A percentile compares a stretch with the other conserved stretches of the same genome.
Conservation (phyloP, 768 basidiomycete genomes). For the Collybia sordida region DNA sequence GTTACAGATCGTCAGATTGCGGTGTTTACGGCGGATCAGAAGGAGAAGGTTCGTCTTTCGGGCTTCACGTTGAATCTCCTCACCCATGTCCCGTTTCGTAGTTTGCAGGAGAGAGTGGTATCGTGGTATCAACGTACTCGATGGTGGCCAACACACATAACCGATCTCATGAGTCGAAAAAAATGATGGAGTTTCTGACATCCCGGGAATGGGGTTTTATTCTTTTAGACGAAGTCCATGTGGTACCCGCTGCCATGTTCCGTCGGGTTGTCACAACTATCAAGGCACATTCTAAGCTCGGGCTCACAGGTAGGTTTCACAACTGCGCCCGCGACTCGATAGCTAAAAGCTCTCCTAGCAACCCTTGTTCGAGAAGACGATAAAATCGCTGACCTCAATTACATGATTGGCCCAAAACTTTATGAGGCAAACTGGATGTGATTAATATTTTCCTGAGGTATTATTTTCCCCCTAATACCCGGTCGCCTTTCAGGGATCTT, state of each 20-base stretch:
- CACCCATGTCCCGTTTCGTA: slow-evolving; percentile 28
- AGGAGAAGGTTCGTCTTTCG: slow-evolving; percentile 74
- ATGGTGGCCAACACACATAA: slow-evolving; percentile 99
- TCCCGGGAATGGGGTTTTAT: slow-evolving; percentile 99
- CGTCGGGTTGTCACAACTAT: slow-evolving; percentile 96
- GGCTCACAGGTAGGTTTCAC: slow-evolving; percentile 75
- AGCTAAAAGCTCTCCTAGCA: slow-evolving; percentile 46
- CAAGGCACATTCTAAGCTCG: slow-evolving; percentile 98
- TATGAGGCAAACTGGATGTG: slow-evolving; percentile 99
- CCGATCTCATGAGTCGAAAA: slow-evolving; percentile 97
- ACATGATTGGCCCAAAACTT: slow-evolving; percentile 98
- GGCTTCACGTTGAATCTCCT: slow-evolving; percentile 1
- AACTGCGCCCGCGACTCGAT: background rate
- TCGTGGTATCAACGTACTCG: slow-evolving; percentile 98
- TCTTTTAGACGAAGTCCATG: slow-evolving; percentile 96
- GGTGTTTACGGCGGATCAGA: slow-evolving; percentile 96
- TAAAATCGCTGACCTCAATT: slow-evolving; percentile 97
- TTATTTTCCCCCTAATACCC: slow-evolving; percentile 7
- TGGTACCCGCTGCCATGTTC: slow-evolving; percentile 99
- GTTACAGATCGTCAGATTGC: slow-evolving; percentile 96
- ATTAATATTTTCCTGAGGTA: slow-evolving; percentile 11
- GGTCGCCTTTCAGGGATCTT: slow-evolving; percentile 60
- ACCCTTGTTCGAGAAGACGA: slow-evolving; percentile 99
- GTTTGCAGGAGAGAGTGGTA: slow-evolving; percentile 97
- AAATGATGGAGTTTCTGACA: slow-evolving; percentile 99